These are phyloP conservation scores for Acanthamoeba healyi DNA, from an alignment of 208 protist genomes.

Conservation along the genomic window DNA sequence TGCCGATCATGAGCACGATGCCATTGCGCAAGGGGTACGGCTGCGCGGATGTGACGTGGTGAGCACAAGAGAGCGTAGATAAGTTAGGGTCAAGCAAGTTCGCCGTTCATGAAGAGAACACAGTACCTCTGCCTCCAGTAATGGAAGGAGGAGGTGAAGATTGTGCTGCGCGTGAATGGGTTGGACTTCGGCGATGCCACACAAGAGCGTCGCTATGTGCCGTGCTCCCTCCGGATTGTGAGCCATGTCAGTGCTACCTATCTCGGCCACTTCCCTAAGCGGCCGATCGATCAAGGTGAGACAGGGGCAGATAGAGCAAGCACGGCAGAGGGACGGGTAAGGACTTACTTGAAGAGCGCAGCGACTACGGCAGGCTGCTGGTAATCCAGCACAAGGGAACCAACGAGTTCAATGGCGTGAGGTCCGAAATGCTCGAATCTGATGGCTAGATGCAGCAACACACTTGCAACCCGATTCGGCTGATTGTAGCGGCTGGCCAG, in stretches of 20 bases:
- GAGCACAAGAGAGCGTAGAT: neutral
- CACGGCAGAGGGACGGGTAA: neutral
- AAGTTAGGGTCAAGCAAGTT: constrained; percentile 2
- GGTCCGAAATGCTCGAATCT: constrained; percentile 43
- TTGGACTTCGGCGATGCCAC: constrained; percentile 25
- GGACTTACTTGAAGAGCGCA: neutral
- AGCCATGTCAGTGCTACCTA: constrained; percentile 54
- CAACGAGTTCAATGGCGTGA: neutral
- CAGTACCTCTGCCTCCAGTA: constrained; percentile 77
- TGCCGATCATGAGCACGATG: constrained; percentile 35
- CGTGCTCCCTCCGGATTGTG: constrained; percentile 70
- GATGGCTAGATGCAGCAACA: neutral
- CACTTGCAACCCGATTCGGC: neutral
- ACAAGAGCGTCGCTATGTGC: constrained; percentile 74
- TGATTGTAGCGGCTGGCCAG: constrained; percentile 6
- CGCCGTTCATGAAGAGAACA: constrained; percentile 73
- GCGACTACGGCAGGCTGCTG: neutral
- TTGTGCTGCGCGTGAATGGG: constrained; percentile 52
- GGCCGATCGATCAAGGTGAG: neutral
- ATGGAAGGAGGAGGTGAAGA: constrained; percentile 73
- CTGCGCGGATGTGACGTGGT: neutral
- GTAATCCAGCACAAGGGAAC: neutral
- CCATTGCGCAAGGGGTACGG: constrained; percentile 77
- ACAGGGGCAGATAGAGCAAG: no score
- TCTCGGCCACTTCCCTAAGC: constrained; percentile 50